phyloP scores from a whole-genome alignment of 179 eudicot genomes.

The Beta lomatogona region DNA sequence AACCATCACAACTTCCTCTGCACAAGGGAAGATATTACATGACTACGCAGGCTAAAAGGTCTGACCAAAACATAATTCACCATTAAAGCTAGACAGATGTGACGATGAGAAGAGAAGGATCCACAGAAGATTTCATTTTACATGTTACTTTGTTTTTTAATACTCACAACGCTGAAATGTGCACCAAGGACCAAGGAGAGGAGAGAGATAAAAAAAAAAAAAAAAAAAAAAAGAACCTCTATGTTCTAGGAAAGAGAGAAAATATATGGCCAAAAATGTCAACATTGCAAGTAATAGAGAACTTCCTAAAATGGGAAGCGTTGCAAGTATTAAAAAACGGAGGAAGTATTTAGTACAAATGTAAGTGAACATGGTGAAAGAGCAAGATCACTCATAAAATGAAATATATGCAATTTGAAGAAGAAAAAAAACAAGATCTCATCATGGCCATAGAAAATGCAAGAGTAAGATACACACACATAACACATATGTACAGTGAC shows the following conservation, averaged over 20 bases:
- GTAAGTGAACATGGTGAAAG: not conserved
- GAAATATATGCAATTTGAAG: not conserved
- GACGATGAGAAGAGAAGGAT: not conserved
- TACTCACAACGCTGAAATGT: no score
- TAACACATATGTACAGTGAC: not conserved
- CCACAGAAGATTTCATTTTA: not conserved
- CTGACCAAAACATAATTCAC: not conserved
- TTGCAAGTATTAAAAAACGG: no score
- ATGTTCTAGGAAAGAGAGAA: no score
- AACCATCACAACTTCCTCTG: constrained; percentile 89
- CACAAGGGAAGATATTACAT: constrained; percentile 29
- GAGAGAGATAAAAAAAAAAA: no score
- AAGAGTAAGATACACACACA: not conserved
- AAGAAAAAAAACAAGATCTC: not conserved
- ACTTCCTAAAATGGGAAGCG: no score
- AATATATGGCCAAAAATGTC: no score
- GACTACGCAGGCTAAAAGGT: not conserved
- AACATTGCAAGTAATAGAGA: no score
- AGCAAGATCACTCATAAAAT: not conserved
- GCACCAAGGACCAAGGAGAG: no score
- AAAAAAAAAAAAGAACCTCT: no score
- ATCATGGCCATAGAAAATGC: not conserved
- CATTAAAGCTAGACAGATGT: not conserved
- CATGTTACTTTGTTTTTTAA: not conserved
- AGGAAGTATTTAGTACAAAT: not conserved